Base-by-base conservation (phyloP, 1,284 basidiomycete genomes). In the Papiliotrema laurentii region DNA sequence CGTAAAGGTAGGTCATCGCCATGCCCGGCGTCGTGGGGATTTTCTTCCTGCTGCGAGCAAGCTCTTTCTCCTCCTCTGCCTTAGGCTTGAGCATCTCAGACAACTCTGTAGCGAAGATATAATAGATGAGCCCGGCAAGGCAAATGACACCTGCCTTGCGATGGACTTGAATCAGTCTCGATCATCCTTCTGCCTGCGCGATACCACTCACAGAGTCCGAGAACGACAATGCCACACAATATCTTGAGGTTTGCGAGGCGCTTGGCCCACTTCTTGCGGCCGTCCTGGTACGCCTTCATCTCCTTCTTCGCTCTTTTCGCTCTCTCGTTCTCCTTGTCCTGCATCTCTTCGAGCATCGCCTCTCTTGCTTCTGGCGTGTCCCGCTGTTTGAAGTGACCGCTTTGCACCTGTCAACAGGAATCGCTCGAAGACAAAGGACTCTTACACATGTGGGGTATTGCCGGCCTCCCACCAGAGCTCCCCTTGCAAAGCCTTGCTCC, bases 391-490 rank as follows among this genome's bases (percentile, higher is more conserved):
- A 58, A 66, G 42, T 66, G 66, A 13, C 66, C 66, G 2, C 64
- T 64, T 44, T 27, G 21, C 21, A n/a, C 38, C 6, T 11, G 4
- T n/a, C 9, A 4, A 13, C 14, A 26, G 13, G 5, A 7, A 18
- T 4, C 18, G 16, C 34, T 4, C 16, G 22, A 4, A 10, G 9
- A 40, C 25, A 36, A 16, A 14, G 22, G 26, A 28, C 13, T 61
- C 65, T 45, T 38, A 65, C 66, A 68, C 63, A 49, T 68, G 66
- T 16, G 66, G 55, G 3, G 51, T 54, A 37, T 68, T 66, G 1
- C 66, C 66, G 10, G 64, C 60, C 50, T 68, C 66, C 64, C 64
- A 68, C 66, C 66, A 68, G 9, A 68, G 40, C 33, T 62, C 61
- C 13, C 55, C 55, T 28, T 58, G 61, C 11, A 52, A 45, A 1